phyloP scores from a whole-genome alignment of 164 flowering plant species.

The Buxus sempervirens region DNA sequence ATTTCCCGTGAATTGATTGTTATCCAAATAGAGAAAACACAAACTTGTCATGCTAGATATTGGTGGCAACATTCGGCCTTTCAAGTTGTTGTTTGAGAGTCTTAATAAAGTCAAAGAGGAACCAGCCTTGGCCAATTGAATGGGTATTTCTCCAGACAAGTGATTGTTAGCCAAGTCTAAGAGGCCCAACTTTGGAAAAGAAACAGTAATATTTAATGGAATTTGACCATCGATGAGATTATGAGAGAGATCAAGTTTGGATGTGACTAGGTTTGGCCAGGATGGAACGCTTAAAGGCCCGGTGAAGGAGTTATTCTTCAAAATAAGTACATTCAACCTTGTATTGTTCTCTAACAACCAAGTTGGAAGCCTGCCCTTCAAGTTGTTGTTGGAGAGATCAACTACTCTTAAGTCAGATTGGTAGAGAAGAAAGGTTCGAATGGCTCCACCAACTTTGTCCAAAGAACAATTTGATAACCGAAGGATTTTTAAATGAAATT shows the following conservation, averaged over 20 bases:
- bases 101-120: not conserved
- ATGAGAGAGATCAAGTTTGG: not conserved
- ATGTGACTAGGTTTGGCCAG: not conserved
- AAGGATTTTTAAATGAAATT: conserved; percentile 8
- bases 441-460: not conserved
- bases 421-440: conserved; percentile 14
- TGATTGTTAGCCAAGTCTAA: conserved; percentile 5
- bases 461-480: not conserved
- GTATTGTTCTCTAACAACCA: conserved; percentile 24
- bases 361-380: conserved; percentile 10
- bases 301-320: conserved; percentile 1
- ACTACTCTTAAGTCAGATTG: conserved; percentile 9
- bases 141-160: too few species aligned
- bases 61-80: conserved; percentile 1
- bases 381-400: conserved; percentile 2
- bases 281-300: conserved; percentile 8
- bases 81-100: conserved; percentile 2
- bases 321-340: not conserved
- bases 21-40: not conserved
- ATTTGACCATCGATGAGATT: conserved; percentile 10
- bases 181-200: not conserved
- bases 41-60: not conserved
- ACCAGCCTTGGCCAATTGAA: not conserved
- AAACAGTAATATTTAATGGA: not conserved
- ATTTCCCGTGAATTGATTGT: conserved; percentile 2